These are phyloP conservation scores for Aureobasidium sp. DNA, from an alignment of 2,329 filamentous ascomycete species.

Conservation along the genomic window DNA sequence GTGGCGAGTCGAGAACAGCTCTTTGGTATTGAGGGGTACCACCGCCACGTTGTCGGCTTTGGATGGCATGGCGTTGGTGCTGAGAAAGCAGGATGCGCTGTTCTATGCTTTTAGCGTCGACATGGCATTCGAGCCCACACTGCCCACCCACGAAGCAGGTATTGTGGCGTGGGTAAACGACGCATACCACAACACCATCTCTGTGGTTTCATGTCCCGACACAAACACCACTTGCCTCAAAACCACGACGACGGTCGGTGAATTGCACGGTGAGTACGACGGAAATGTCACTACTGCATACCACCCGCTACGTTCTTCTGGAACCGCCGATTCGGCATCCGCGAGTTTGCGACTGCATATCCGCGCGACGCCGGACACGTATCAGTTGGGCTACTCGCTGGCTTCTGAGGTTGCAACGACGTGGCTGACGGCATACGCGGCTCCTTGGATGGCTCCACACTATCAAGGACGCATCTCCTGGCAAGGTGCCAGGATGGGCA, in stretches of 20 bases:
- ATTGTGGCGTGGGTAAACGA: conserved; percentile 1
- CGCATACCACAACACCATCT: neutral
- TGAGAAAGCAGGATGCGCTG: neutral
- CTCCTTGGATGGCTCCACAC: neutral
- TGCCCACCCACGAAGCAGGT: neutral
- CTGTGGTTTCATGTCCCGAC: neutral
- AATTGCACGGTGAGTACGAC: neutral
- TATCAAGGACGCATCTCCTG: neutral
- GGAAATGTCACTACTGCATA: neutral
- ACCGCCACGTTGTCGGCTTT: neutral
- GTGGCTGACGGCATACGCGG: neutral
- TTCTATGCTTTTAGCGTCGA: neutral
- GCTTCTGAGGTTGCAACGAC: neutral
- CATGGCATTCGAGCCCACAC: neutral
- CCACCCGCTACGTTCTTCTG: neutral
- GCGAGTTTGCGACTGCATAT: neutral
- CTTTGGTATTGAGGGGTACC: neutral
- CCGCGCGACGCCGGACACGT: neutral
- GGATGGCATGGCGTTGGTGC: neutral
- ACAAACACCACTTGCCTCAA: neutral
- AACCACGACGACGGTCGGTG: neutral
- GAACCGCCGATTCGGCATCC: too few relatives aligned
- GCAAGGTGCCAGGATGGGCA: neutral
- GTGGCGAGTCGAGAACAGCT: neutral
- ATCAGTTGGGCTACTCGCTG: neutral